Percentiles rank a stretch among this genome's conserved stretches.
Evolutionary conservation across 2,329 filamentous ascomycete species (phyloP).

Genomic region (Colletotrichum orchidophilum): DNA sequence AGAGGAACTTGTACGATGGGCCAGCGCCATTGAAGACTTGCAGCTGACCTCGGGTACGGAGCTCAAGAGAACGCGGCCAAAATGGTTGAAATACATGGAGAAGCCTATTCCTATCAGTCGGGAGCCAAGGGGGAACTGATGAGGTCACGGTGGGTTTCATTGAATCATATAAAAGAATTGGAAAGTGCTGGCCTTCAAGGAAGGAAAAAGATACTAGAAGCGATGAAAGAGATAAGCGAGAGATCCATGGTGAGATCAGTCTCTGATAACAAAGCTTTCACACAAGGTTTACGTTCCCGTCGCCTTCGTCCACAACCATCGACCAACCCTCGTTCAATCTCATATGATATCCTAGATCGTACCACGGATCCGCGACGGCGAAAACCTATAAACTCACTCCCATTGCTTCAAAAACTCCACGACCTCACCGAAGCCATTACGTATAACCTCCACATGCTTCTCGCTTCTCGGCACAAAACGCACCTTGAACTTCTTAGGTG

Average conservation of each 20-base stretch:
- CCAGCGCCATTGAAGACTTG: constrained; percentile 69
- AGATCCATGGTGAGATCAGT: too few species aligned
- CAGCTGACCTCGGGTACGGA: constrained; percentile 51
- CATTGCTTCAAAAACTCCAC: constrained; percentile 2
- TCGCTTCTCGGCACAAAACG: constrained; percentile 16
- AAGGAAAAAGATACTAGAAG: too few species aligned
- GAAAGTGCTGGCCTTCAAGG: too few species aligned
- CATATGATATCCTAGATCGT: too few species aligned
- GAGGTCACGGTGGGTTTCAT: too few species aligned
- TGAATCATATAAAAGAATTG: too few species aligned
- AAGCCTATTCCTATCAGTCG: constrained; percentile 51
- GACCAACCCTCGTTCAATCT: too few species aligned
- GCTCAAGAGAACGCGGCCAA: constrained; percentile 58
- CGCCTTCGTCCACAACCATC: too few species aligned
- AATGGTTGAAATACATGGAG: constrained; percentile 61
- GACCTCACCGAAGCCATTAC: background rate
- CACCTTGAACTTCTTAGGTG: constrained; percentile 12
- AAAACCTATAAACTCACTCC: background rate
- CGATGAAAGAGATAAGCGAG: too few species aligned
- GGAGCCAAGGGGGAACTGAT: background rate
- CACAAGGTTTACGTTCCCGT: too few species aligned
- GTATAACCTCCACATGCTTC: background rate
- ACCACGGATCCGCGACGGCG: too few species aligned
- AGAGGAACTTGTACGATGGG: constrained; percentile 64
- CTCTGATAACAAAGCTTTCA: too few species aligned